Base-by-base conservation (phyloP, 352 stramenopile species). In the Pythium vanterpoolii region DNA sequence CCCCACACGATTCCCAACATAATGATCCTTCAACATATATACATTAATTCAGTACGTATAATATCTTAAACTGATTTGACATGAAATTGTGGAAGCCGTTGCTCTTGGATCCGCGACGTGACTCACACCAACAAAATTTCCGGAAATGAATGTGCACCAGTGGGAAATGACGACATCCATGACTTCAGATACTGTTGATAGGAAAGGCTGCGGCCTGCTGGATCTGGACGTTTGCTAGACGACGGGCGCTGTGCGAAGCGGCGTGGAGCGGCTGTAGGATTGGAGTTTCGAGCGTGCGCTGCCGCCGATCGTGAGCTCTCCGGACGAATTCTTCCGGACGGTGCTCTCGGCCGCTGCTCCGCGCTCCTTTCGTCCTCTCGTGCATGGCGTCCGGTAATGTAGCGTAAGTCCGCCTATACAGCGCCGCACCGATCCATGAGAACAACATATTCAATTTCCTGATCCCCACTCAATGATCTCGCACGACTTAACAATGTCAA, bases 171-270 rank as follows among this genome's bases (percentile, higher is more conserved):
- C 44, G 44, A 50, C 24, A n/a, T 26, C 14, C 24, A 50, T 50
- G 44, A 5, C 44, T 50, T 50, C 44, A 50, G 44, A 50, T 50
- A 50, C 44, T 50, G 44, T 50, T 50, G 44, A 50, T 50, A 1
- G 11, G 24, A 19, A 16, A 13, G 3, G 43, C 43, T 42, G 14
- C 6, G 34, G 34, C 0, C 13, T 21, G 34, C 19, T 18, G 34
- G 34, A 42, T 42, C 33, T 38, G 33, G 5, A 42, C 34, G 6
- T 21, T 2, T 21, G 13, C 33, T 38, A 6, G 2, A n/a, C 10
- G 33, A 38, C 16, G 33, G 10, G 33, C 3, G 11, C 10, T 1
- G 2, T 38, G 3, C 19, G 34, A 16, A n/a, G 34, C 34, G 14
- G 14, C 14, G 34, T n/a, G 34, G 1, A 42, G 34, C 19, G 34